Conservation (phyloP, 257 asterid species). For the Solanum pennellii region DNA sequence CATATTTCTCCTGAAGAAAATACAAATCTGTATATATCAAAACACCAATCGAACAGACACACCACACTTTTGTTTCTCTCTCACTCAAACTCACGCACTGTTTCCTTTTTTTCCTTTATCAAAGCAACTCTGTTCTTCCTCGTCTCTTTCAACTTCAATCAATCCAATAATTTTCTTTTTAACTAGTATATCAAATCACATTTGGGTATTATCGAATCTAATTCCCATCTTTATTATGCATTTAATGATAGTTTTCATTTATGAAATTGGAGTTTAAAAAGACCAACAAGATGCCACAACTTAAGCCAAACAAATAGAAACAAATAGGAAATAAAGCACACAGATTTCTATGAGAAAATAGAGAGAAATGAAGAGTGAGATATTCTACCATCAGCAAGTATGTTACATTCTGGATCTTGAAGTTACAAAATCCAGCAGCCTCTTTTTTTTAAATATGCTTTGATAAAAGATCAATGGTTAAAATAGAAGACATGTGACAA, state of each 20-base stretch:
- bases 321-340: not conserved
- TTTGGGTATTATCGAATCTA: not conserved
- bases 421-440: not conserved
- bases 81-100: not conserved
- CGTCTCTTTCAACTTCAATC: not conserved
- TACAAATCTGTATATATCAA: not conserved
- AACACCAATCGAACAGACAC: not conserved
- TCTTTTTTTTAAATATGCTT: not conserved
- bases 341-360: not conserved
- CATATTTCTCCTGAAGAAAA: conserved; percentile 80
- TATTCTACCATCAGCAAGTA: not conserved
- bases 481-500: not conserved
- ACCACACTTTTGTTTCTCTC: not conserved
- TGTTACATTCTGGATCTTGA: not conserved
- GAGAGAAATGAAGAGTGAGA: not conserved
- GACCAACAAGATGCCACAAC: not conserved
- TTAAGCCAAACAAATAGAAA: not conserved
- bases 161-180: not conserved
- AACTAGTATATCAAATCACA: not conserved
- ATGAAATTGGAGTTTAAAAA: not conserved
- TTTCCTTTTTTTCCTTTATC: not conserved
- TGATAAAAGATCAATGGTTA: not conserved
- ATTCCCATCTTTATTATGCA: not conserved
- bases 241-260: not conserved
- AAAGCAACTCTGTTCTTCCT: not conserved